Evolutionary conservation across 768 basidiomycete species (phyloP).

Genomic region (Russula foetens): DNA sequence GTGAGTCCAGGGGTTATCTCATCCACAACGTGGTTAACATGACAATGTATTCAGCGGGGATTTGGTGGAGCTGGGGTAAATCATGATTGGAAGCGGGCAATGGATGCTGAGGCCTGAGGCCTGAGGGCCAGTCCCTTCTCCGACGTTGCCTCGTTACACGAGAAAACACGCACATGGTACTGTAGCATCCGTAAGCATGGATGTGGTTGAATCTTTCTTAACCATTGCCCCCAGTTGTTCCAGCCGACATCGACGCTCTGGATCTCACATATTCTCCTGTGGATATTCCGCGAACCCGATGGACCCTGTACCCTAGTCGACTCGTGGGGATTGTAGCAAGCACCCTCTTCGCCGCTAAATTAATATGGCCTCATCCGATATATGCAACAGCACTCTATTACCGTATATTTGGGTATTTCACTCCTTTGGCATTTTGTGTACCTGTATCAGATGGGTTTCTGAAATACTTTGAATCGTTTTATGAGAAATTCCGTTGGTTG

Average conservation of each 20-base stretch:
- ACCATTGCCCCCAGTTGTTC: background rate
- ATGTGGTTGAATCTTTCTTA: background rate
- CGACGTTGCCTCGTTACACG: background rate
- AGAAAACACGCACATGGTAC: background rate
- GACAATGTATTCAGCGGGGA: background rate
- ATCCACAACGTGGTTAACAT: background rate
- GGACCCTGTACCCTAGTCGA: background rate
- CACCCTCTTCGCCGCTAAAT: background rate
- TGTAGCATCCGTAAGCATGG: too few species aligned
- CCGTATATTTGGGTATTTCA: background rate
- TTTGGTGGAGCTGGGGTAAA: background rate
- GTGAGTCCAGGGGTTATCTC: background rate
- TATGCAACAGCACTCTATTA: background rate
- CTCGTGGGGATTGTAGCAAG: background rate
- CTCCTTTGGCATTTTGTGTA: background rate
- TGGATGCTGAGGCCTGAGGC: too few species aligned
- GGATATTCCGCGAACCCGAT: background rate
- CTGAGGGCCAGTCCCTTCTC: background rate
- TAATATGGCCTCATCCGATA: background rate
- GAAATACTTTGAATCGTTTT: background rate
- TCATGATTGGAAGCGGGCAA: slow-evolving; percentile 4
- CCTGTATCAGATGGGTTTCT: background rate
- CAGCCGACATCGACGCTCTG: background rate
- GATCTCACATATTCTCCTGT: background rate
- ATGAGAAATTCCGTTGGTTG: background rate